These are phyloP conservation scores for Komagataea norvegica DNA, from an alignment of 1,139 yeast genomes.

Conservation along the genomic window DNA sequence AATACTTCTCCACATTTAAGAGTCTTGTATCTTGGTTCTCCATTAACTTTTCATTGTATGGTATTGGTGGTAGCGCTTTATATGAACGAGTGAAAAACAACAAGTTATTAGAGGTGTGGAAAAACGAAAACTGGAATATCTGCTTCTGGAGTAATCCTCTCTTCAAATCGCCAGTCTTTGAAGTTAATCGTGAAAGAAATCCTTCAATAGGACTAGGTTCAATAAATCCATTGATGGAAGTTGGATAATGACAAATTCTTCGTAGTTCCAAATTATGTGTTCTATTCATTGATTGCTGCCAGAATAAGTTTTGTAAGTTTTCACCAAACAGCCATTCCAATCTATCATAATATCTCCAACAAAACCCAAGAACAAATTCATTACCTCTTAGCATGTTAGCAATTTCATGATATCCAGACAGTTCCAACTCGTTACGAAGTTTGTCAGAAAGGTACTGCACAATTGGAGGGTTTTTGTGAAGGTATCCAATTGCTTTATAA, in stretches of 20 bases:
- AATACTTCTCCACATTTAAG: slow-evolving; percentile 1
- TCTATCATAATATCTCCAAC: slow-evolving; percentile 65
- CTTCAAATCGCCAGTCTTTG: slow-evolving; percentile 43
- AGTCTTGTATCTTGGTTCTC: not conserved
- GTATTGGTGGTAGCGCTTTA: slow-evolving; percentile 60
- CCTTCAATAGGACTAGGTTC: slow-evolving; percentile 39
- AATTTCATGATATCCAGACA: slow-evolving; percentile 21
- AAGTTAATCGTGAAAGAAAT: slow-evolving; percentile 55
- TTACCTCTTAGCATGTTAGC: slow-evolving; percentile 22
- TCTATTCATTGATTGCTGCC: slow-evolving; percentile 39
- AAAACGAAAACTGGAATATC: slow-evolving; percentile 54
- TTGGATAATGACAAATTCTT: slow-evolving; percentile 43
- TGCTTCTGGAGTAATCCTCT: slow-evolving; percentile 37
- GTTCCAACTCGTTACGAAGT: slow-evolving; percentile 20
- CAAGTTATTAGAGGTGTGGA: slow-evolving; percentile 56
- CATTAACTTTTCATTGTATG: slow-evolving; percentile 26
- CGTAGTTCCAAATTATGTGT: slow-evolving; percentile 56
- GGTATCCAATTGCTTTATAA: slow-evolving; percentile 32
- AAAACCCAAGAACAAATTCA: slow-evolving; percentile 43
- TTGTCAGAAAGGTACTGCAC: slow-evolving; percentile 33
- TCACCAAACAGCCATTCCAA: slow-evolving; percentile 69
- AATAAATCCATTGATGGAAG: slow-evolving; percentile 12
- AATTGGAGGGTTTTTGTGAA: slow-evolving; percentile 31
- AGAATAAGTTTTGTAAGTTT: slow-evolving; percentile 42
- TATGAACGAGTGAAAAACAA: slow-evolving; percentile 54